Evolutionary conservation across 139 green algal species (phyloP).

Genomic region (Chlorella sorokiniana): DNA sequence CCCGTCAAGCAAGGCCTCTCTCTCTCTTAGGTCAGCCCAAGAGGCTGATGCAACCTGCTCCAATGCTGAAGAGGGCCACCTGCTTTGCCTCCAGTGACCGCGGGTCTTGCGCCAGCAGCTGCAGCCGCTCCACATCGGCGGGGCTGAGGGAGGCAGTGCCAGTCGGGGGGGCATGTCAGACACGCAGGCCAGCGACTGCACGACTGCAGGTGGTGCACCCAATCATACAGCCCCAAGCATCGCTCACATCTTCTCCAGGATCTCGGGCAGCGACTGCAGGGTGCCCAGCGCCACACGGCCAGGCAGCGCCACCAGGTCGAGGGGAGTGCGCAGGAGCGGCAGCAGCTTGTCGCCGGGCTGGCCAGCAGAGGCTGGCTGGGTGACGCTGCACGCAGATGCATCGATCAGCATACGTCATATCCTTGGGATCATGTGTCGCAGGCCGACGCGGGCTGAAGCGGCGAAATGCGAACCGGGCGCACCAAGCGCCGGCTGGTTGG

Average conservation of each 20-base stretch:
- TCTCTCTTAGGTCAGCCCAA: no score
- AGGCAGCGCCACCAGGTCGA: conserved; percentile 38
- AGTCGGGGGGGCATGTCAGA: neutral
- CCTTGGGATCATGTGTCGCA: no score
- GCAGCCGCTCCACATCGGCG: conserved; percentile 56
- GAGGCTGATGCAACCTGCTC: neutral
- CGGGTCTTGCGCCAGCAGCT: conserved; percentile 63
- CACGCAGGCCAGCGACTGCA: neutral
- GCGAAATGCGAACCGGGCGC: no score
- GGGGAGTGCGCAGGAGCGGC: conserved; percentile 24
- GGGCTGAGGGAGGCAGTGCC: no score
- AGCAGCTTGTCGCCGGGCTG: conserved; percentile 30
- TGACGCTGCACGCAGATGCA: neutral
- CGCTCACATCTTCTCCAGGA: conserved; percentile 33
- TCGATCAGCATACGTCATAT: no score
- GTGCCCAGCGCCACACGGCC: conserved; percentile 34
- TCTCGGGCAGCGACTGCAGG: conserved; percentile 24
- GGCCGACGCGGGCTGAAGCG: no score
- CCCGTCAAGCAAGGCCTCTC: no score
- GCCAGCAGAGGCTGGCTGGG: neutral
- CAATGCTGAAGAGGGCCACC: conserved; percentile 43
- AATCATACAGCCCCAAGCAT: neutral
- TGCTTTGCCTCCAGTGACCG: conserved; percentile 71
- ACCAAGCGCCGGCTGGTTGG: no score
- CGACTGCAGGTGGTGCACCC: neutral